Evolutionary conservation across 2,329 filamentous ascomycete genomes (phyloP).

Genomic region (Botryosphaeria dothidea): DNA sequence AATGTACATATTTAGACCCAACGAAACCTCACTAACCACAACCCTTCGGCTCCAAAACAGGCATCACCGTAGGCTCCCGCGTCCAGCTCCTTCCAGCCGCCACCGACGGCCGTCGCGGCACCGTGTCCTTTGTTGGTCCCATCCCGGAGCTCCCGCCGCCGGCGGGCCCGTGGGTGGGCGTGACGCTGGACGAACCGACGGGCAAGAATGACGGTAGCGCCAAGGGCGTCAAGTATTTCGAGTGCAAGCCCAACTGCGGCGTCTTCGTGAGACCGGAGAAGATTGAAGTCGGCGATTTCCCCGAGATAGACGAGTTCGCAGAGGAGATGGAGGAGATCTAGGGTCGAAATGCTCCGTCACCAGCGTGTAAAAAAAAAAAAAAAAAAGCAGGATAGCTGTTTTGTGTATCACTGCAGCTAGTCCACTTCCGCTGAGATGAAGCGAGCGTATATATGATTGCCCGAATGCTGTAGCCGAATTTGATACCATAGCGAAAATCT

Average conservation of each 20-base stretch:
- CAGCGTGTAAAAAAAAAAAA: too few relatives aligned
- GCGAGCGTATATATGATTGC: too few relatives aligned
- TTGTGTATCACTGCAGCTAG: too few relatives aligned
- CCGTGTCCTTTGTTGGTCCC: slow-evolving; percentile 70
- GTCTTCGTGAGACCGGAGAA: slow-evolving; percentile 78
- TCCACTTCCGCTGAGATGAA: too few relatives aligned
- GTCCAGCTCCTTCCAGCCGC: slow-evolving; percentile 55
- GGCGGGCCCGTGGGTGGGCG: slow-evolving; percentile 65
- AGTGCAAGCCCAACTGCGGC: slow-evolving; percentile 67
- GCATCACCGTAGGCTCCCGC: slow-evolving; percentile 44
- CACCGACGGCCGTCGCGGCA: slow-evolving; percentile 69
- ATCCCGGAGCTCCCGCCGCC: slow-evolving; percentile 72
- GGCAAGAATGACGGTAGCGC: slow-evolving; percentile 82
- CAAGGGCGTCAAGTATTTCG: slow-evolving; percentile 67
- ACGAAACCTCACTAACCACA: background rate
- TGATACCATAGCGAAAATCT: too few relatives aligned
- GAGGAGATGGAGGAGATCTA: slow-evolving; percentile 71
- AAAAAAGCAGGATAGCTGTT: too few relatives aligned
- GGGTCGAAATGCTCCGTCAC: background rate
- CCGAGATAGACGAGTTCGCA: slow-evolving; percentile 62
- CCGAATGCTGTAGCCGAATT: too few relatives aligned
- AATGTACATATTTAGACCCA: background rate
- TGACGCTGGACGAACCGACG: slow-evolving; percentile 74
- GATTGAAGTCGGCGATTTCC: slow-evolving; percentile 74
- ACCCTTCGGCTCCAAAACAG: slow-evolving; percentile 27